These are phyloP conservation scores for Backusella tuberculispora DNA, from an alignment of 192 early-diverging fungal genomes.

Conservation along the genomic window DNA sequence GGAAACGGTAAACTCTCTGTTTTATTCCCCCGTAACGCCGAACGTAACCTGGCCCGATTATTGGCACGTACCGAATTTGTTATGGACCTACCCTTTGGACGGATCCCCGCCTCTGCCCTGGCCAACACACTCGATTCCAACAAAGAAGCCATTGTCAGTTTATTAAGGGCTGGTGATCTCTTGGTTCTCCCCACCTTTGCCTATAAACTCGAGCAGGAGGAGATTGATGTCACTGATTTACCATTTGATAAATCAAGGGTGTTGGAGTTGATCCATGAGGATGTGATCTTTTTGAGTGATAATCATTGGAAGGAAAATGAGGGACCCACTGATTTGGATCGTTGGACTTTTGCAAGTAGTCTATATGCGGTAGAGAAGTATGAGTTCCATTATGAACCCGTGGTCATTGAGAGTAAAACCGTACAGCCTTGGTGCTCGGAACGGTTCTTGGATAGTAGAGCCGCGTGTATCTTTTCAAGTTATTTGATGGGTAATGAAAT, in stretches of 20 bases:
- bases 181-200: conserved; percentile 57
- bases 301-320: conserved; percentile 58
- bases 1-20: conserved; percentile 12
- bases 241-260: conserved; percentile 44
- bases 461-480: conserved; percentile 54
- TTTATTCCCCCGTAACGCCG: conserved; percentile 45
- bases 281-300: conserved; percentile 46
- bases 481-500: conserved; percentile 58
- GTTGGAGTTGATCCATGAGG: conserved; percentile 36
- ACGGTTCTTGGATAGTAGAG: conserved; percentile 58
- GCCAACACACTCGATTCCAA: conserved; percentile 42
- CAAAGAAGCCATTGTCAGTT: conserved; percentile 40
- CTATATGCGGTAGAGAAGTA: conserved; percentile 55
- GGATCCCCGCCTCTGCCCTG: conserved; percentile 44
- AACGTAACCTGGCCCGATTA: conserved; percentile 58
- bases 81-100: conserved; percentile 44
- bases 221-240: conserved; percentile 9
- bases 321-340: conserved; percentile 51
- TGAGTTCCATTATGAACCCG: conserved; percentile 62
- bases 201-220: conserved; percentile 31
- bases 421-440: conserved; percentile 60
- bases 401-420: conserved; percentile 52
- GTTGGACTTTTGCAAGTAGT: conserved; percentile 45
- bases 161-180: conserved; percentile 51
- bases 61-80: conserved; percentile 57